phyloP scores from a whole-genome alignment of 202 grass and related monocot genomes.

The Brachypodium distachyon region DNA sequence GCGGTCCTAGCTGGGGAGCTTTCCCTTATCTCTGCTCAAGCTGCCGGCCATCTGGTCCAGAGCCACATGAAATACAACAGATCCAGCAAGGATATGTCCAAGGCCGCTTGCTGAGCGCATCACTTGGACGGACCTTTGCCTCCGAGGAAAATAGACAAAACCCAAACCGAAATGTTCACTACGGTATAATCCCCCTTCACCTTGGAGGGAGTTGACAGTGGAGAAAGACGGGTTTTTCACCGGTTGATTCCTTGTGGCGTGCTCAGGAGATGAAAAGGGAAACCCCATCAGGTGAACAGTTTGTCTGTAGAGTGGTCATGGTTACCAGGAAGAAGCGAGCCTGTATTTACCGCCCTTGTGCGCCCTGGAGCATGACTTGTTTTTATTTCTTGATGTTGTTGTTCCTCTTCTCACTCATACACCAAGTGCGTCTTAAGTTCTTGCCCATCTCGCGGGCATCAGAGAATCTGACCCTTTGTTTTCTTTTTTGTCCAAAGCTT shows the following conservation, averaged over 20 bases:
- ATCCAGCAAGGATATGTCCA: conserved; percentile 61
- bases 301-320: conserved; percentile 5
- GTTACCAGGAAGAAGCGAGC: neutral
- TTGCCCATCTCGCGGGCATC: neutral
- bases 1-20: conserved; percentile 85
- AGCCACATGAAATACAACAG: conserved; percentile 99
- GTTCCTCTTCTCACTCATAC: neutral
- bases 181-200: neutral
- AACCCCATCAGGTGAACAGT: neutral
- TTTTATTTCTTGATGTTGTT: conserved; percentile 24
- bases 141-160: neutral
- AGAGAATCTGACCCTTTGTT: neutral
- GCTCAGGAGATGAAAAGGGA: neutral
- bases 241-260: neutral
- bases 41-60: conserved; percentile 77
- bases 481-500: conserved; percentile 20
- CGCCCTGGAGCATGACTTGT: conserved; percentile 8
- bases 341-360: neutral
- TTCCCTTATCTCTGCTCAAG: conserved; percentile 82
- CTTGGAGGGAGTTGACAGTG: neutral
- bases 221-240: neutral
- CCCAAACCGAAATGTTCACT: conserved; percentile 21
- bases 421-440: neutral
- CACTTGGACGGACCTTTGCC: conserved; percentile 1
- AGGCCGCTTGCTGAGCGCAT: conserved; percentile 30